Evolutionary conservation across 2,329 filamentous ascomycete species (phyloP).

Genomic region (Cladophialophora yegresii): DNA sequence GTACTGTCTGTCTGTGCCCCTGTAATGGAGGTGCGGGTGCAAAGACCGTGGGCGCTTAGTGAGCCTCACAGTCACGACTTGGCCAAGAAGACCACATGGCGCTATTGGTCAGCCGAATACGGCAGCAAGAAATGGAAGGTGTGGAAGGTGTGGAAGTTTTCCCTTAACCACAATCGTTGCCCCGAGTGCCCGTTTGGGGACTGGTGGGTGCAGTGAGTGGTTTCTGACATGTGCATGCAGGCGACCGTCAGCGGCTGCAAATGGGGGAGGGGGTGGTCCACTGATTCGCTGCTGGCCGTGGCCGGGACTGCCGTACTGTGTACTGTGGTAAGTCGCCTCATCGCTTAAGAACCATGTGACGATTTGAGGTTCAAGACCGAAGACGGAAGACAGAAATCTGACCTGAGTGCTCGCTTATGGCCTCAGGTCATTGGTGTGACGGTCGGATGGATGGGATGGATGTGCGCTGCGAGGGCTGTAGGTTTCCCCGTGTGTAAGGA

Average conservation of each 20-base stretch:
- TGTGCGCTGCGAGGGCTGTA: neutral
- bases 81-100: neutral
- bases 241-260: slow-evolving; percentile 19
- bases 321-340: no score
- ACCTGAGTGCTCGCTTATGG: neutral
- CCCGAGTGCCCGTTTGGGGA: neutral
- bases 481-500: neutral
- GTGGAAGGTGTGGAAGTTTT: slow-evolving; percentile 10
- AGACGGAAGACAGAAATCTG: neutral
- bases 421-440: neutral
- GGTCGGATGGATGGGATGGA: neutral
- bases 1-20: neutral
- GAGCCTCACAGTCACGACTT: neutral
- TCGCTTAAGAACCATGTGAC: neutral
- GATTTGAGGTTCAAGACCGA: neutral
- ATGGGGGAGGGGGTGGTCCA: neutral
- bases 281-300: slow-evolving; percentile 4
- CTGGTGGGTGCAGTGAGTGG: slow-evolving; percentile 1
- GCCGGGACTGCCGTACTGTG: neutral
- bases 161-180: neutral
- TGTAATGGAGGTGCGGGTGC: slow-evolving; percentile 16
- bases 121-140: slow-evolving; percentile 8
- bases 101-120: slow-evolving; percentile 5
- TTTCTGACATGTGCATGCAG: slow-evolving; percentile 12
- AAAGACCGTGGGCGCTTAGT: slow-evolving; percentile 14